Evolutionary conservation across 2,329 filamentous ascomycete species (phyloP).

Genomic region (Sclerotinia sclerotiorum): DNA sequence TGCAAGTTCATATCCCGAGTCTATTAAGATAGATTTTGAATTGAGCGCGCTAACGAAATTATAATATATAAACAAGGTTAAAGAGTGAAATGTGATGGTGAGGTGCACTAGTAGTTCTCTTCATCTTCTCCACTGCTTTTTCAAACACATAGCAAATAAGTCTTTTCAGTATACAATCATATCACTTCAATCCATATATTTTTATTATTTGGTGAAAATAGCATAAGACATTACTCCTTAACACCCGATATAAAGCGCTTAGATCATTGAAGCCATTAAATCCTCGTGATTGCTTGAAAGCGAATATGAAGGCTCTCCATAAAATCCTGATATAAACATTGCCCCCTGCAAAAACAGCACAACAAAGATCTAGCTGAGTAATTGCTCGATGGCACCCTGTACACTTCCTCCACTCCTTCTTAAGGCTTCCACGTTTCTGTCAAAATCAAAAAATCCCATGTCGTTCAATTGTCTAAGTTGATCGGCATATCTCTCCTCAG

Average conservation of each 20-base stretch:
- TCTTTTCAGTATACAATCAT: background rate
- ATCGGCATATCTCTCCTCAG: constrained; percentile 88
- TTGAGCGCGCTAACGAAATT: too few species aligned
- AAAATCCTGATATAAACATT: constrained; percentile 11
- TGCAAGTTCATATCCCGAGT: too few species aligned
- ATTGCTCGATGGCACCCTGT: constrained; percentile 81
- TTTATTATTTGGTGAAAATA: background rate
- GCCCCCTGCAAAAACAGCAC: background rate
- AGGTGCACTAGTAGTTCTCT: too few species aligned
- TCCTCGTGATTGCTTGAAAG: constrained; percentile 1
- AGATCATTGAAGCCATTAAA: constrained; percentile 5
- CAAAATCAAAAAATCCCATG: constrained; percentile 98
- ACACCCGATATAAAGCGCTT: constrained; percentile 14
- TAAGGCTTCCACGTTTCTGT: constrained; percentile 84
- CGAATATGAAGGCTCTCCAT: background rate
- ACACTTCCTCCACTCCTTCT: constrained; percentile 89
- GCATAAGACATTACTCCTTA: constrained; percentile 1
- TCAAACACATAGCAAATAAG: too few species aligned
- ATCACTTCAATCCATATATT: background rate
- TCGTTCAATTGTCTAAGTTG: constrained; percentile 94
- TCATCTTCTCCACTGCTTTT: too few species aligned
- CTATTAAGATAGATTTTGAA: too few species aligned
- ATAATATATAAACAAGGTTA: too few species aligned
- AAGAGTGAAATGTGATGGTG: background rate
- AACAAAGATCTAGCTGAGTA: constrained; percentile 47